A percentile compares a stretch with the other conserved stretches of the same genome.
These are phyloP conservation scores for Solanum medicagineum DNA, from an alignment of 257 asterid species.

Conservation along the genomic window DNA sequence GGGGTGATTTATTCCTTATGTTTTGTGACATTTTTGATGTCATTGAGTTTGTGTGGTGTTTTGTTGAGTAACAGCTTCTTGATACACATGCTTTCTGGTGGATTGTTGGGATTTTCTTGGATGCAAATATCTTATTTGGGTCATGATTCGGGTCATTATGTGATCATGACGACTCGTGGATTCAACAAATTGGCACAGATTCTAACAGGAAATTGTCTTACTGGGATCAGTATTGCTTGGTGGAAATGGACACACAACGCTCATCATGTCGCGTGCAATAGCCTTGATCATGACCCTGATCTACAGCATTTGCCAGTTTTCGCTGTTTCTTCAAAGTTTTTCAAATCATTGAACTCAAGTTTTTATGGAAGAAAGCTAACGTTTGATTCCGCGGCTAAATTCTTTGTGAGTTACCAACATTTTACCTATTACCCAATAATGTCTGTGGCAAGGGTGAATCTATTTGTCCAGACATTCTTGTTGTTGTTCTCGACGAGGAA, in stretches of 20 bases:
- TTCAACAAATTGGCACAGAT: slow-evolving; percentile 57
- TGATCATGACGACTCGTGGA: slow-evolving; percentile 41
- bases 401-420: slow-evolving; percentile 68
- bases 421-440: slow-evolving; percentile 58
- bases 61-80: slow-evolving; percentile 4
- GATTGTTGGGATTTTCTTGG: slow-evolving; percentile 27
- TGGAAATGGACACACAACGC: slow-evolving; percentile 98
- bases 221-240: slow-evolving; percentile 97
- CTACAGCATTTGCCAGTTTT: slow-evolving; percentile 78
- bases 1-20: slow-evolving; percentile 18
- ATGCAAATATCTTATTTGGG: slow-evolving; percentile 57
- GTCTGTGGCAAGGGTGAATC: slow-evolving; percentile 67
- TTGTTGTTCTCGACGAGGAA: slow-evolving; percentile 44
- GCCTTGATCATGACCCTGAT: slow-evolving; percentile 87
- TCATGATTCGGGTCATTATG: slow-evolving; percentile 88
- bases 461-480: slow-evolving; percentile 62
- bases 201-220: slow-evolving; percentile 73
- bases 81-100: slow-evolving; percentile 27
- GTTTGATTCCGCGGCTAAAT: slow-evolving; percentile 44
- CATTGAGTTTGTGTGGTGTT: slow-evolving; percentile 16
- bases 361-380: slow-evolving; percentile 63
- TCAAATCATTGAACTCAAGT: slow-evolving; percentile 33
- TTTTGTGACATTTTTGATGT: slow-evolving; percentile 6
- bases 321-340: slow-evolving; percentile 52
- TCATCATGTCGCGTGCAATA: slow-evolving; percentile 70